A percentile compares a stretch with the other conserved stretches of the same genome.
phyloP scores from a whole-genome alignment of 2,329 filamentous ascomycete genomes.

The Ilyonectria destructans region DNA sequence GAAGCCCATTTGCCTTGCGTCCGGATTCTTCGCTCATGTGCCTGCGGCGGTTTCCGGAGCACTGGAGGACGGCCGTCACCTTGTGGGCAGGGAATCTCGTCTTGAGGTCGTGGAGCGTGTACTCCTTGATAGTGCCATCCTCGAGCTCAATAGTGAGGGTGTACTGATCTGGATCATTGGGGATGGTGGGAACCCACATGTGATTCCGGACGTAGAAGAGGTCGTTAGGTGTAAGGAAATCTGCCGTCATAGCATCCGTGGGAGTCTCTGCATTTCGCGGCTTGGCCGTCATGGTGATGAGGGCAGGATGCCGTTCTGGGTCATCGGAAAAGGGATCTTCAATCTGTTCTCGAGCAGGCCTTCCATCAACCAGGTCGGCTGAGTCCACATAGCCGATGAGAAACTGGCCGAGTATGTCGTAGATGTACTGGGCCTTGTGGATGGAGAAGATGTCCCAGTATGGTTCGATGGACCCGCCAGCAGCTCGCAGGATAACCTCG shows the following conservation, averaged over 20 bases:
- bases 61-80: constrained; percentile 72
- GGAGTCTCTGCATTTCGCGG: constrained; percentile 77
- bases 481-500: constrained; percentile 77
- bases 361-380: constrained; percentile 72
- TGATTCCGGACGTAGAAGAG: constrained; percentile 76
- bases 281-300: constrained; percentile 68
- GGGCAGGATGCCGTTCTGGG: constrained; percentile 65
- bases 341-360: constrained; percentile 67
- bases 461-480: constrained; percentile 75
- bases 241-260: constrained; percentile 60
- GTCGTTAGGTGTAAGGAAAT: constrained; percentile 70
- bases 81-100: constrained; percentile 65
- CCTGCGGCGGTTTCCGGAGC: constrained; percentile 72
- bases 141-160: constrained; percentile 69
- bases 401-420: constrained; percentile 77
- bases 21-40: constrained; percentile 69
- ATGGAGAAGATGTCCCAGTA: constrained; percentile 82
- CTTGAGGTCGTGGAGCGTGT: constrained; percentile 70
- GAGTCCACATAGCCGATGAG: constrained; percentile 74
- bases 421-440: constrained; percentile 76
- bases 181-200: constrained; percentile 73
- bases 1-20: constrained; percentile 69
- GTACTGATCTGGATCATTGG: constrained; percentile 58
- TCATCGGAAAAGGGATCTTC: constrained; percentile 75
- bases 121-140: constrained; percentile 68